Base-by-base conservation (phyloP, 805 yeast genomes). In the Wickerhamiella dianesei region DNA sequence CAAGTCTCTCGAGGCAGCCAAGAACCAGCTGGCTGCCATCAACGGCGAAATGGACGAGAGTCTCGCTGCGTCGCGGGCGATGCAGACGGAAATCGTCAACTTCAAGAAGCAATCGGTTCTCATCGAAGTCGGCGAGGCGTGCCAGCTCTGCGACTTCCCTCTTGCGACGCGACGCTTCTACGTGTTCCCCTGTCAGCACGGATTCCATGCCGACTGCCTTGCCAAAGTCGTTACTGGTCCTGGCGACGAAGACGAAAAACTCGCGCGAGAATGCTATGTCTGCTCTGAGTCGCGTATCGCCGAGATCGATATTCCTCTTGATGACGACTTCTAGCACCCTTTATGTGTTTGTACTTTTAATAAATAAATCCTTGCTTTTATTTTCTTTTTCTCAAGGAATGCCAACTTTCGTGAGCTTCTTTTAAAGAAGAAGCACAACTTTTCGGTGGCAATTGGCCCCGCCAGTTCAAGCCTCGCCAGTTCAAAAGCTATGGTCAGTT, bases 111-210 rank as follows among this genome's bases (percentile, higher is more conserved):
- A 79, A 4, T 79, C 76, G 52, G 79, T 79, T 36, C 70, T 80
- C 0, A 72, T 89, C 17, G 82, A 82, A 56, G 87, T 95, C 0
- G 94, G 92, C 1, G 92, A 80, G 52, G 74, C 89, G 0, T 92
- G 98, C 65, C 66, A 73, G 40, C 53, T 77, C 3, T 89, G 97
- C 62, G 65, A 69, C n/a, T 73, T 73, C 53, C 72, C 92, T 6
- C 66, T 89, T 41, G 72, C 85, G 2, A 74, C 79, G 3, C 74
- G 86, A 48, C 82, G 77, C 58, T 87, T 87, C 55, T 72, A 80
- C 46, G 76, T 79, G 3, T 92, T 85, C 59, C 96, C 96, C 0
- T 92, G 98, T 60, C 81, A 75, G 48, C 98, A 92, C 61, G 76
- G 84, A 3, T 82, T 84, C 64, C 97, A 92, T 59, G 79, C 79